A percentile compares a stretch with the other conserved stretches of the same genome.
phyloP scores from a whole-genome alignment of 495 filamentous ascomycete species.

The Pyronema domesticum region DNA sequence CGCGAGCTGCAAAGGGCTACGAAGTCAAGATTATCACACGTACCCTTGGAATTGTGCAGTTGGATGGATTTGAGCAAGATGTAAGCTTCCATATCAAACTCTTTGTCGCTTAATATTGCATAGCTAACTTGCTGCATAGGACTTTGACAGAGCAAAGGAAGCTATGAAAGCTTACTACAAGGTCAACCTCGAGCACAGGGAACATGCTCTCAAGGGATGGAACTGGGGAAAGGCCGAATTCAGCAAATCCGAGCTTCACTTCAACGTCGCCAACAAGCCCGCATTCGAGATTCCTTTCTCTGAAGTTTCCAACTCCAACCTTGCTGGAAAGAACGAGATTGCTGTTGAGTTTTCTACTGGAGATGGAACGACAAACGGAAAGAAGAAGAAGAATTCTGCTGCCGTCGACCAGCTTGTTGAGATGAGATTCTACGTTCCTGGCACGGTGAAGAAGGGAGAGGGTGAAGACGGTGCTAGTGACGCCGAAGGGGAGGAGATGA shows the following conservation, averaged over 20 bases:
- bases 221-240: conserved; percentile 99
- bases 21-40: conserved; percentile 80
- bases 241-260: conserved; percentile 79
- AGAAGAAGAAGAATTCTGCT: conserved; percentile 81
- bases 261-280: conserved; percentile 92
- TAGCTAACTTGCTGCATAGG: conserved; percentile 32
- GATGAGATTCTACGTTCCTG: conserved; percentile 98
- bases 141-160: conserved; percentile 74
- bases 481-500: conserved; percentile 62
- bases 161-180: conserved; percentile 94
- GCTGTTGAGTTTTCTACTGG: conserved; percentile 84
- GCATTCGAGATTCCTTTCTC: conserved; percentile 96
- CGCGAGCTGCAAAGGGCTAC: conserved; percentile 74
- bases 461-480: conserved; percentile 55
- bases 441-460: conserved; percentile 70
- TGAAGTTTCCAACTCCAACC: conserved; percentile 93
- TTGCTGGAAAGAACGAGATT: conserved; percentile 95
- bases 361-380: conserved; percentile 73
- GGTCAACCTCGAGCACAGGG: conserved; percentile 72
- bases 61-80: conserved; percentile 90
- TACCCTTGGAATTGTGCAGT: conserved; percentile 67
- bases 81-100: background rate
- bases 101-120: background rate
- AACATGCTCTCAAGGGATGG: conserved; percentile 92
- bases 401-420: conserved; percentile 87